phyloP scores from a whole-genome alignment of 2,329 filamentous ascomycete genomes.

The Cylindrodendrum hubeiense region DNA sequence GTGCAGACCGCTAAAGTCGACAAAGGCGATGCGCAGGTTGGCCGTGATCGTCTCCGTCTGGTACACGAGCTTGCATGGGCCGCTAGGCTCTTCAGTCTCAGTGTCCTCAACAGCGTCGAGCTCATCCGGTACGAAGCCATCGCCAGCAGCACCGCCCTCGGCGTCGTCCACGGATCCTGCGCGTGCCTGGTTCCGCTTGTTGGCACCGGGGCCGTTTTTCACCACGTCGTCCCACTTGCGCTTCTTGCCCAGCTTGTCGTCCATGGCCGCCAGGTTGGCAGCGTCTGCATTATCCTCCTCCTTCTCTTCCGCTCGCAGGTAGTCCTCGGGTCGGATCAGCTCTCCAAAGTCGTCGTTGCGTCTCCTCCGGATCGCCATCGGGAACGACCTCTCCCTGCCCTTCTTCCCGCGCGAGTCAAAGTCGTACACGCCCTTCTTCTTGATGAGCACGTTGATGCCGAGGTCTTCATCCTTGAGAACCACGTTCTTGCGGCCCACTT shows the following conservation, averaged over 20 bases:
- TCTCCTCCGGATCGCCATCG: conserved; percentile 82
- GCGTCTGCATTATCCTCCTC: conserved; percentile 77
- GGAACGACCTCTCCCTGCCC: conserved; percentile 92
- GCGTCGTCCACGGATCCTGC: conserved; percentile 60
- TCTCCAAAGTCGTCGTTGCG: conserved; percentile 94
- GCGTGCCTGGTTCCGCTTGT: conserved; percentile 70
- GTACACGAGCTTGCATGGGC: conserved; percentile 82
- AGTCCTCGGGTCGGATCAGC: conserved; percentile 93
- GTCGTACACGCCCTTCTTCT: conserved; percentile 91
- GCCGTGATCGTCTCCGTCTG: conserved; percentile 73
- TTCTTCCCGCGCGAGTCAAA: conserved; percentile 93
- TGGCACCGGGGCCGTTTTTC: conserved; percentile 54
- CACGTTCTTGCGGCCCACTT: conserved; percentile 86
- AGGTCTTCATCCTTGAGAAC: conserved; percentile 90
- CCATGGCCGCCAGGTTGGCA: conserved; percentile 52
- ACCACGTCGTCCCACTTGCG: conserved; percentile 86
- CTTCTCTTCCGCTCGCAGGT: conserved; percentile 90
- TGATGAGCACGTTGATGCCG: conserved; percentile 89
- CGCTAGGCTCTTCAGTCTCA: conserved; percentile 63
- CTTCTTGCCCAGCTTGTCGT: conserved; percentile 86
- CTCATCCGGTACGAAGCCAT: conserved; percentile 64
- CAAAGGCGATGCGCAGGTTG: conserved; percentile 83
- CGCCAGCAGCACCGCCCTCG: conserved; percentile 50
- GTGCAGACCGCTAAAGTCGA: conserved; percentile 93
- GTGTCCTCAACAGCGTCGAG: conserved; percentile 70